Evolutionary conservation across 768 basidiomycete species (phyloP), one percentile per base, ranked within the genome.

Genomic region (Pisolithus microcarpus): DNA sequence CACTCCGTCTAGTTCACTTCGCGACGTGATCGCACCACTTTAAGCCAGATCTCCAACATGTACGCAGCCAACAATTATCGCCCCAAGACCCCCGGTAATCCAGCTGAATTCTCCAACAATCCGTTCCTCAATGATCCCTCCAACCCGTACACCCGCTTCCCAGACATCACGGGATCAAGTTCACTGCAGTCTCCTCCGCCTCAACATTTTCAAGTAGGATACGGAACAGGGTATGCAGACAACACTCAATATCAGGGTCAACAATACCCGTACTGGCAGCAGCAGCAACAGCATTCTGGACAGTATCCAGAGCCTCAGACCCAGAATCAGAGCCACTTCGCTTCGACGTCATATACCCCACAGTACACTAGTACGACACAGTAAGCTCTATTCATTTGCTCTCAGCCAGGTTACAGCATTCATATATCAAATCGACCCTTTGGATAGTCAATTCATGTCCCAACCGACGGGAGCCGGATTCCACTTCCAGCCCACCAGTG

Each of bases 41-140:
- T 13, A 34, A 34, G 13, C 34, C 13, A 15, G 13, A 34, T 34
- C 34, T 15, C 11, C 34, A 34, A 13, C 15, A 65, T 66, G 76
- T 78, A 77, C 62, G 62, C 68, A 55, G 34, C 43, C 13, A 68
- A 69, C 52, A 69, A 67, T 18, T 78, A 75, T 55, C 67, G 65
- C 15, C 40, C 70, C 28, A 19, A 43, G 21, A 53, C 31, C 21
- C 38, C 58, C 21, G 13, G 34, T 5, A 43, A 38, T 21, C 43
- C 48, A 1, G 11, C 40, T 10, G 69, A 69, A 8, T 61, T 72
- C 43, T 70, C 72, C 46, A 89, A 85, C 61, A 88, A 88, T 57
- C 87, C 87, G 0, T 88, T 89, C 67, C 69, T 81, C 59, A 71
- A 75, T 43, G 77, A 79, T 54, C 72, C 78, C 1, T 55, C 71